Percentiles rank a stretch among this genome's conserved stretches.
phyloP scores from a whole-genome alignment of 768 basidiomycete genomes.

The Gelatoporia subvermispora region DNA sequence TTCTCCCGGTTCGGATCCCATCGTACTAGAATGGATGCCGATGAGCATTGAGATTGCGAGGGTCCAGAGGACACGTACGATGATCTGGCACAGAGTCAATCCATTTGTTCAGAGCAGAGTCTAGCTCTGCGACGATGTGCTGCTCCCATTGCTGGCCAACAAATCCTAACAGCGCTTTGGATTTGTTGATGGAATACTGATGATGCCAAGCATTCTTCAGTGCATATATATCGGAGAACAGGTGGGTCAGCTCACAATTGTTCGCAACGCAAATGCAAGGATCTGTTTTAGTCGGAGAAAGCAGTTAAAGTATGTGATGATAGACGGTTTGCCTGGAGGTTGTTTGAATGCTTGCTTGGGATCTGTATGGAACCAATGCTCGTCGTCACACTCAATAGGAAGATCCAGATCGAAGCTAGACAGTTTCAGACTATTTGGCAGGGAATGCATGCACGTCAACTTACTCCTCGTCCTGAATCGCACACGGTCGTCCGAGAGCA shows the following conservation, averaged over 20 bases:
- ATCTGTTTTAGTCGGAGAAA: slow-evolving; percentile 65
- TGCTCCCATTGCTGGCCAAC: slow-evolving; percentile 49
- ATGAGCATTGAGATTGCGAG: background rate
- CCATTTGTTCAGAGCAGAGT: slow-evolving; percentile 71
- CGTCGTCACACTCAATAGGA: slow-evolving; percentile 78
- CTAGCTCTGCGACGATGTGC: slow-evolving; percentile 61
- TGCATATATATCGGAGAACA: background rate
- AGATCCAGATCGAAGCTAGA: slow-evolving; percentile 68
- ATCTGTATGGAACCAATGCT: slow-evolving; percentile 65
- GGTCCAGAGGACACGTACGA: slow-evolving; percentile 35
- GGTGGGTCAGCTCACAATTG: slow-evolving; percentile 44
- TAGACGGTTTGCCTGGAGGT: slow-evolving; percentile 53
- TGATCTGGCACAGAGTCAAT: slow-evolving; percentile 62
- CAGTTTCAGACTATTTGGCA: background rate
- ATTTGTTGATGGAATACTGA: slow-evolving; percentile 71
- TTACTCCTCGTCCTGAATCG: slow-evolving; percentile 72
- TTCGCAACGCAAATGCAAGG: slow-evolving; percentile 62
- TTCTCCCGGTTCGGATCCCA: slow-evolving; percentile 42
- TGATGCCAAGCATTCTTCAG: background rate
- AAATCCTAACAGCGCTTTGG: slow-evolving; percentile 48
- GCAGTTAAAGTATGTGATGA: slow-evolving; percentile 57
- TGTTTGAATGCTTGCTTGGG: slow-evolving; percentile 58
- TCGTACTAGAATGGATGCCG: slow-evolving; percentile 22
- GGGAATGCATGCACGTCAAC: slow-evolving; percentile 17
- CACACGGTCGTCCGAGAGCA: slow-evolving; percentile 62